Conservation (phyloP, 129 eudicot species). For the Solidago caesia region DNA sequence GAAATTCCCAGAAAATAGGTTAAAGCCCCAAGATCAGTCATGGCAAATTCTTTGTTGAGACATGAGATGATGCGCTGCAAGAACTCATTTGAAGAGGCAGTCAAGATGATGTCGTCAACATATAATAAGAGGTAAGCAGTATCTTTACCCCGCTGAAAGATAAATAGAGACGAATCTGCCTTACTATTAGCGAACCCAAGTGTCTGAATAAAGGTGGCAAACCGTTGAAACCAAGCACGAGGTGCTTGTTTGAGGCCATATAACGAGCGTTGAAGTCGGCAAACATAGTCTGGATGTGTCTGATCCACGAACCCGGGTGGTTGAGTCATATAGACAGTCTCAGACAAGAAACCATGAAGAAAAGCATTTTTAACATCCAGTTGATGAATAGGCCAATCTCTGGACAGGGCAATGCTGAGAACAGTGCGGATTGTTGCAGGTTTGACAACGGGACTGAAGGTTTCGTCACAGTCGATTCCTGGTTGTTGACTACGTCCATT, state of each 20-base stretch:
- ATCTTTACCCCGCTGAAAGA: not conserved
- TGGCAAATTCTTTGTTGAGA: not conserved
- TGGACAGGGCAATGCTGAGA: not conserved
- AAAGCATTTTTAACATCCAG: not conserved
- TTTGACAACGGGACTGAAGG: not conserved
- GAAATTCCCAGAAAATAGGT: not conserved
- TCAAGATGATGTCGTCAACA: too few species aligned
- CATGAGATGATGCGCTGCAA: not conserved
- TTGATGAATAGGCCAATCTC: not conserved
- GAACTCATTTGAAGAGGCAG: not conserved
- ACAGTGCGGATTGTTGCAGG: too few species aligned
- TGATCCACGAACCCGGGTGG: not conserved
- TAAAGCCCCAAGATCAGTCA: not conserved
- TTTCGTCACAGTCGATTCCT: not conserved
- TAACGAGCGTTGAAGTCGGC: not conserved
- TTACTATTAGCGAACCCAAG: not conserved
- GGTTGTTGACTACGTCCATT: constrained; percentile 3
- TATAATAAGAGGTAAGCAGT: not conserved
- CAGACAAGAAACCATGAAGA: not conserved
- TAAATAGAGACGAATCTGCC: not conserved
- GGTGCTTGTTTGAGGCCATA: not conserved
- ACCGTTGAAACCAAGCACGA: not conserved
- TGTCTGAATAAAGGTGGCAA: not conserved
- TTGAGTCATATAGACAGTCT: not conserved
- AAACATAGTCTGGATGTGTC: not conserved